These are phyloP conservation scores for Neurospora sp. DNA, from an alignment of 2,329 filamentous ascomycete genomes.

Conservation along the genomic window DNA sequence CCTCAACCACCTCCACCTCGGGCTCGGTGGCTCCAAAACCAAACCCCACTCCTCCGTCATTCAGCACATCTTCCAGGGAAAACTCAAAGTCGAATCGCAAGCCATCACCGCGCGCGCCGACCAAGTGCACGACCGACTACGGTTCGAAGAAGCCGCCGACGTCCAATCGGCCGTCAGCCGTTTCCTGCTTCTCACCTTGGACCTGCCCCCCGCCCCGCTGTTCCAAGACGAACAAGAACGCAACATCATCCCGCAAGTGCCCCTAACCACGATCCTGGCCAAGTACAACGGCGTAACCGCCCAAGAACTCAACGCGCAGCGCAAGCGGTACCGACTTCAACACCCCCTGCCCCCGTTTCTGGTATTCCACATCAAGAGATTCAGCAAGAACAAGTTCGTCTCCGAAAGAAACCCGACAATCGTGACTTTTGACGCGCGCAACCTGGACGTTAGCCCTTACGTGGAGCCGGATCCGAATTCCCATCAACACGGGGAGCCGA, in stretches of 20 bases:
- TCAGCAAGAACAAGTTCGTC: constrained; percentile 94
- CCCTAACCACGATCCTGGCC: constrained; percentile 69
- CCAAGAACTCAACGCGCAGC: constrained; percentile 81
- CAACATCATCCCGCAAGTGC: constrained; percentile 93
- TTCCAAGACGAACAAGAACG: constrained; percentile 92
- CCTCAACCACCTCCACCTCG: constrained; percentile 87
- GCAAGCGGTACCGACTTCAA: constrained; percentile 79
- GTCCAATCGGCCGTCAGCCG: constrained; percentile 69
- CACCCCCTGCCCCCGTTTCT: constrained; percentile 89
- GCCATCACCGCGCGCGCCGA: constrained; percentile 87
- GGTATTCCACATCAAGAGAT: constrained; percentile 92
- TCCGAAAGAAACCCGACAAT: constrained; percentile 95
- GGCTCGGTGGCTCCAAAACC: constrained; percentile 80
- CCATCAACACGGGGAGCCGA: constrained; percentile 61
- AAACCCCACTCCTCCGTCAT: constrained; percentile 79
- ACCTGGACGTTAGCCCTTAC: constrained; percentile 81
- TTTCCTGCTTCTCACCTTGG: constrained; percentile 87
- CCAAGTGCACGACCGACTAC: constrained; percentile 65
- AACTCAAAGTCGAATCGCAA: constrained; percentile 85
- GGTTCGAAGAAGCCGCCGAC: constrained; percentile 82
- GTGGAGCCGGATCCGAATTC: constrained; percentile 71
- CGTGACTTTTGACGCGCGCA: constrained; percentile 80
- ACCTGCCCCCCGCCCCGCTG: constrained; percentile 81
- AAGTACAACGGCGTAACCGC: constrained; percentile 88
- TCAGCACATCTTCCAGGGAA: constrained; percentile 89